Percentiles rank a stretch among this genome's conserved stretches.
phyloP scores from a whole-genome alignment of 371 early-diverging fungal genomes.

The Mortierella sp. region DNA sequence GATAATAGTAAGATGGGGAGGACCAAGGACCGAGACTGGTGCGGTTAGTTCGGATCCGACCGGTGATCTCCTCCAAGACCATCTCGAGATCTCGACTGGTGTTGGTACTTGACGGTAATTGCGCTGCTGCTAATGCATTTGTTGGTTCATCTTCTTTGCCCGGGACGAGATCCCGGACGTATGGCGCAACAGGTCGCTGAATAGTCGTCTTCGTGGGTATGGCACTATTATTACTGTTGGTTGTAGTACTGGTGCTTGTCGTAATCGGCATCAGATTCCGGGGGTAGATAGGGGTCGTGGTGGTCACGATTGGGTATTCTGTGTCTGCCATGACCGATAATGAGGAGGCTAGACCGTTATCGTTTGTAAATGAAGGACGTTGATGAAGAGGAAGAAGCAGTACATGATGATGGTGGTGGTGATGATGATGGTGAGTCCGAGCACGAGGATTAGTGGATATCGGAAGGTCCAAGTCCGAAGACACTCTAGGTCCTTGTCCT shows the following conservation, averaged over 20 bases:
- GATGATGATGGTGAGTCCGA: constrained; percentile 14
- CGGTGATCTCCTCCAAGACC: constrained; percentile 31
- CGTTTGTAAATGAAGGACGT: too few species aligned
- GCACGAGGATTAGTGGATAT: background rate
- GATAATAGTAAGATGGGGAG: background rate
- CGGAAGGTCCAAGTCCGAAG: constrained; percentile 8
- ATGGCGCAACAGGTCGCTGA: constrained; percentile 24
- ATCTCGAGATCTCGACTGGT: constrained; percentile 43
- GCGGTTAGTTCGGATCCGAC: constrained; percentile 32
- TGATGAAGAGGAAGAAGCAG: background rate
- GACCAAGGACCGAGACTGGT: constrained; percentile 35
- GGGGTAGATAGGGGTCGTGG: constrained; percentile 27
- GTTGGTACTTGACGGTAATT: constrained; percentile 23
- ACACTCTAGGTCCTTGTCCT: background rate
- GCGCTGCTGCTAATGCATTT: too few species aligned
- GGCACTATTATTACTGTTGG: background rate
- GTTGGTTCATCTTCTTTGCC: constrained; percentile 5
- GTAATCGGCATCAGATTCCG: constrained; percentile 18
- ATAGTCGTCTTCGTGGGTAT: background rate
- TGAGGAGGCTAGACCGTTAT: background rate
- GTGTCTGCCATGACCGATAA: background rate
- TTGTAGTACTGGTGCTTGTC: too few species aligned
- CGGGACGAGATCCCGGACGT: constrained; percentile 35
- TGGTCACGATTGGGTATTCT: background rate
- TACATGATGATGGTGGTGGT: constrained; percentile 8